A percentile compares a stretch with the other conserved stretches of the same genome.
These are phyloP conservation scores for Psidium friedrichsthalianum DNA, from an alignment of 345 rosid genomes.

Conservation along the genomic window DNA sequence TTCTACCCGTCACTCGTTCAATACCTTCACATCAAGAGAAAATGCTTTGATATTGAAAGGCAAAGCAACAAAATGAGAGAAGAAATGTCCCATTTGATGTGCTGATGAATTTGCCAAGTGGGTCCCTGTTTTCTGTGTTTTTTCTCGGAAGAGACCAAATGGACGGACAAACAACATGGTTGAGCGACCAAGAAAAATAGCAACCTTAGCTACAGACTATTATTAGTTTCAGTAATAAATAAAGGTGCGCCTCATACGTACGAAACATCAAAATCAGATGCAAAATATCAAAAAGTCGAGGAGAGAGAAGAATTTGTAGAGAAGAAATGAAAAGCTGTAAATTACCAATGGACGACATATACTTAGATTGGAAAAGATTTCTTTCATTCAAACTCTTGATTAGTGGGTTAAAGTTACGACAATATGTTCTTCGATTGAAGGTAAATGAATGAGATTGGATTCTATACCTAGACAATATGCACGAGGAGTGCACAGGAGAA, in stretches of 20 bases:
- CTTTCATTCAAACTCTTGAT: background rate
- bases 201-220: background rate
- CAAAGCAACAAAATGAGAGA: background rate
- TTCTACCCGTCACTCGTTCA: background rate
- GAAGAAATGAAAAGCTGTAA: background rate
- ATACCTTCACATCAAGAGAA: background rate
- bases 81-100: background rate
- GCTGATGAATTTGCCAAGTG: background rate
- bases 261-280: background rate
- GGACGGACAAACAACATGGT: background rate
- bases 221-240: background rate
- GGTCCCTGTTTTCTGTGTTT: background rate
- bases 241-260: background rate
- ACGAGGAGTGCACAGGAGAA: background rate
- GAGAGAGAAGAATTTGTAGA: background rate
- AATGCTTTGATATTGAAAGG: background rate
- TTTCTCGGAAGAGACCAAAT: background rate
- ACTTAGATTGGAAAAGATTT: background rate
- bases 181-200: background rate
- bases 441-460: background rate
- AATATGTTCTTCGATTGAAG: background rate
- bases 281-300: background rate
- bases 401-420: background rate
- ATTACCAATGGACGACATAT: background rate
- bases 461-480: background rate